These are phyloP conservation scores for Davidsoniella australis DNA, from an alignment of 2,329 filamentous ascomycete genomes.

Conservation along the genomic window DNA sequence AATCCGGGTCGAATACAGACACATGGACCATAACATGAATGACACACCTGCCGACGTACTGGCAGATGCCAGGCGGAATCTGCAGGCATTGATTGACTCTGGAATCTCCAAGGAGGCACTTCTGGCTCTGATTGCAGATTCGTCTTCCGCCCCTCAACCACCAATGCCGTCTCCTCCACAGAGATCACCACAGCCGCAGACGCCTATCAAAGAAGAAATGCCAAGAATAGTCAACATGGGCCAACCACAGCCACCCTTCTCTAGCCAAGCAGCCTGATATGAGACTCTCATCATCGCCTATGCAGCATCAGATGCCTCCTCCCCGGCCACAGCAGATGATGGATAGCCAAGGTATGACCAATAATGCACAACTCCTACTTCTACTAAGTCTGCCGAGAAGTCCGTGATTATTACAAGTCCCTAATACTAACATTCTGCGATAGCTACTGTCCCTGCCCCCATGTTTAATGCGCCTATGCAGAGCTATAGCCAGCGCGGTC, in stretches of 20 bases:
- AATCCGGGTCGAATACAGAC: neutral
- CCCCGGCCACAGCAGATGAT: conserved; percentile 1
- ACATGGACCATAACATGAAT: conserved; percentile 13
- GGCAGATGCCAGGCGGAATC: conserved; percentile 28
- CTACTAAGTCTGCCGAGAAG: neutral
- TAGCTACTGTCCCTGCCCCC: conserved; percentile 13
- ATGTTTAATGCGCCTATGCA: conserved; percentile 21
- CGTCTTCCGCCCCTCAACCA: conserved; percentile 10
- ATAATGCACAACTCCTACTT: too few species aligned
- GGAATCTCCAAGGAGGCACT: conserved; percentile 27
- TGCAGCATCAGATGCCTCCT: conserved; percentile 16
- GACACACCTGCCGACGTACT: conserved; percentile 27
- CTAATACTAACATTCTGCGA: conserved; percentile 13
- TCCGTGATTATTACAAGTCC: too few species aligned
- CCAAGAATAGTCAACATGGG: conserved; percentile 11
- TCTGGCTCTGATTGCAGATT: conserved; percentile 15
- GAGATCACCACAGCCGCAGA: conserved; percentile 12
- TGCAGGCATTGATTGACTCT: conserved; percentile 29
- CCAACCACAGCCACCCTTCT: conserved; percentile 9
- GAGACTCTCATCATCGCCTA: conserved; percentile 20
- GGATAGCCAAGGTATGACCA: conserved; percentile 7
- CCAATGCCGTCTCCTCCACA: conserved; percentile 8
- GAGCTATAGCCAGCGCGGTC: conserved; percentile 21
- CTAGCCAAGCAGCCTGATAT: conserved; percentile 14
- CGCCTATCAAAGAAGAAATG: conserved; percentile 12